Evolutionary conservation across 805 yeast species (phyloP).

Genomic region (Ogataea corticis): DNA sequence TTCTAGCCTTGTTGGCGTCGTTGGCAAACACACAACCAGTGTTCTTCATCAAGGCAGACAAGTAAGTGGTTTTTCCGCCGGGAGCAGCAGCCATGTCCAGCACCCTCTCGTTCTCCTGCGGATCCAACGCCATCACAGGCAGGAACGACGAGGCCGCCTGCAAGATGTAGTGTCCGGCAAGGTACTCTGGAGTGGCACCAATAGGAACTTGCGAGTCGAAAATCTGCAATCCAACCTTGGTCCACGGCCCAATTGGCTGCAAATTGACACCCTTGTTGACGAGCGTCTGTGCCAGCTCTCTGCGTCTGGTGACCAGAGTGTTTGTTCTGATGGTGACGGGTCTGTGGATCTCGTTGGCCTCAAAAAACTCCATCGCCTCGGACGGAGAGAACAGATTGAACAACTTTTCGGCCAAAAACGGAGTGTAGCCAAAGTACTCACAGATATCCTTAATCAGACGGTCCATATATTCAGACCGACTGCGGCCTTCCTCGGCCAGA

Average conservation of each 20-base stretch:
- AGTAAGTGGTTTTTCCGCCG: constrained; percentile 96
- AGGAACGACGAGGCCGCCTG: constrained; percentile 98
- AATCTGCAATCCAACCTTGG: constrained; percentile 95
- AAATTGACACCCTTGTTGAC: constrained; percentile 96
- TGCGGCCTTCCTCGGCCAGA: constrained; percentile 80
- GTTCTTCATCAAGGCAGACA: constrained; percentile 95
- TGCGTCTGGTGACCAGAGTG: constrained; percentile 89
- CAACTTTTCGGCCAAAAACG: constrained; percentile 88
- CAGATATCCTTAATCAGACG: constrained; percentile 84
- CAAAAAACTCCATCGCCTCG: constrained; percentile 97
- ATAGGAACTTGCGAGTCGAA: constrained; percentile 99
- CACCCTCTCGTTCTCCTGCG: constrained; percentile 95
- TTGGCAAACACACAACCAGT: constrained; percentile 97
- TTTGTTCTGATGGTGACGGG: constrained; percentile 98
- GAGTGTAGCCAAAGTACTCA: constrained; percentile 90
- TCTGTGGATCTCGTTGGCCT: constrained; percentile 95
- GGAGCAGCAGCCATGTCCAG: constrained; percentile 99
- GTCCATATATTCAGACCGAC: constrained; percentile 79
- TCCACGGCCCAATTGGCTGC: constrained; percentile 97
- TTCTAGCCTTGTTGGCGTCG: constrained; percentile 94
- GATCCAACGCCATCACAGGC: constrained; percentile 96
- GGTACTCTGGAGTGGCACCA: constrained; percentile 98
- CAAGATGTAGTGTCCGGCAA: constrained; percentile 95
- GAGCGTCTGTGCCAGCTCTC: constrained; percentile 92
- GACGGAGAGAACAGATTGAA: constrained; percentile 90